Evolutionary conservation across 2,329 filamentous ascomycete genomes (phyloP).

Genomic region (Calonectria henricotiae): DNA sequence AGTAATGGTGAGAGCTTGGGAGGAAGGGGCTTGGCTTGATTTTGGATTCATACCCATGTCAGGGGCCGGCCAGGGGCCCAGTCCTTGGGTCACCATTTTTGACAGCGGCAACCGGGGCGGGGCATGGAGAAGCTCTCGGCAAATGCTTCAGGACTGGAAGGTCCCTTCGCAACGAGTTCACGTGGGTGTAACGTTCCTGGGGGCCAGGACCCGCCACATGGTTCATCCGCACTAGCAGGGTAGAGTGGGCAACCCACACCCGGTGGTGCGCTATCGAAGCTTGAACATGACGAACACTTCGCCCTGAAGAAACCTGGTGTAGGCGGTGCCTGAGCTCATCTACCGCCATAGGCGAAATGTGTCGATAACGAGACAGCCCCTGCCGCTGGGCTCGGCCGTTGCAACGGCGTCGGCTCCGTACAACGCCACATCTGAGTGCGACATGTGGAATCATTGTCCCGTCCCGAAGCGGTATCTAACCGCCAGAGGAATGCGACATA

Average conservation of each 20-base stretch:
- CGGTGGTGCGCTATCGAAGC: slow-evolving; percentile 4
- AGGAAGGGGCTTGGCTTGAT: slow-evolving; percentile 20
- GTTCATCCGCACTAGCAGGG: slow-evolving; percentile 15
- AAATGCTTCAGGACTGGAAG: slow-evolving; percentile 30
- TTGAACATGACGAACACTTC: not conserved
- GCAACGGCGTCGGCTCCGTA: slow-evolving; percentile 11
- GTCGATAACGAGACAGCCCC: slow-evolving; percentile 4
- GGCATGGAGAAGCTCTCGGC: slow-evolving; percentile 18
- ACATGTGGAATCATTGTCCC: slow-evolving; percentile 12
- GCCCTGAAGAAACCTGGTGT: not conserved
- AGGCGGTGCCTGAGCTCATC: slow-evolving; percentile 12
- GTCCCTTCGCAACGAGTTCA: slow-evolving; percentile 9
- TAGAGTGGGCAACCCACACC: slow-evolving; percentile 1
- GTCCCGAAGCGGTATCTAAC: not conserved
- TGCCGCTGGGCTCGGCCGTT: slow-evolving; percentile 15
- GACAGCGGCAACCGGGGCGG: slow-evolving; percentile 26
- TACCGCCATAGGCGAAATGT: slow-evolving; percentile 15
- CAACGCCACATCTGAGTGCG: slow-evolving; percentile 15
- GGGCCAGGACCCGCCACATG: slow-evolving; percentile 2
- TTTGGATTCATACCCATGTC: slow-evolving; percentile 29
- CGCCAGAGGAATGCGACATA: not conserved
- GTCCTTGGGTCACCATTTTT: slow-evolving; percentile 13
- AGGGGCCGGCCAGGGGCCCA: slow-evolving; percentile 18
- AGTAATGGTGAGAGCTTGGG: slow-evolving; percentile 10
- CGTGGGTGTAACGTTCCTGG: slow-evolving; percentile 9